Evolutionary conservation across 2,329 filamentous ascomycete genomes (phyloP), one percentile per base, ranked within the genome.

Genomic region (Aspergillus sp.): DNA sequence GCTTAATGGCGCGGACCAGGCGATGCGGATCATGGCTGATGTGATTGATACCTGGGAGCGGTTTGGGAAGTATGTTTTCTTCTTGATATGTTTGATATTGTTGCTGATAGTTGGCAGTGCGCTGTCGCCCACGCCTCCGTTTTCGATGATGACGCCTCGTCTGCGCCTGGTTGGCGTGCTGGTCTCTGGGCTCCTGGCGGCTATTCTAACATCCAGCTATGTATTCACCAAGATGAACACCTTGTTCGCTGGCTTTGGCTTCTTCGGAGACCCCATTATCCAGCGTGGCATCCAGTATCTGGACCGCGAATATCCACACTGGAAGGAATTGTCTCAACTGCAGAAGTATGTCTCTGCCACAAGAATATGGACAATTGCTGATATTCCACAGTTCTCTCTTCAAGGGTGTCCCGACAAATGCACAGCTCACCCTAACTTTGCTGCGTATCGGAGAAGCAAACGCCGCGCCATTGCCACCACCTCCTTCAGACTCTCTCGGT

Each of bases 391-490:
- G 78, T 59, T 91, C 89, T 0, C 73, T 95, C 1, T 83, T 96
- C 53, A 90, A 89, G 68, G 90, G 90, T 2, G 87, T 95, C 0
- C 91, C 91, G 0, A 96, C 90, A 1, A 95, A 96, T 67, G 90
- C 90, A 2, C 91, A 96, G 68, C 84, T 96, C 17, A 88, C 91
- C 0, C 79, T 96, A 33, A 95, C 91, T 0, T 81, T 96, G 1
- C 84, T 96, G 8, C 88, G 91, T 8, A 86, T 93, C 31, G 90
- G 91, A 43, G 91, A 96, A 73, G 85, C 85, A 17, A 93, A 93
- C 74, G 90, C 90, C 63, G 87, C 90, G 0, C 91, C 91, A 0
- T 74, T 96, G 0, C 90, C 90, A 0, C 87, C 84, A 15, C 82
- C 83, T 19, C 84, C 84, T 7, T 72, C 70, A 7, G 8, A 15